Evolutionary conservation across 495 filamentous ascomycete species (phyloP), one percentile per base, ranked within the genome.

Genomic region (Aspergillus nanangensis): DNA sequence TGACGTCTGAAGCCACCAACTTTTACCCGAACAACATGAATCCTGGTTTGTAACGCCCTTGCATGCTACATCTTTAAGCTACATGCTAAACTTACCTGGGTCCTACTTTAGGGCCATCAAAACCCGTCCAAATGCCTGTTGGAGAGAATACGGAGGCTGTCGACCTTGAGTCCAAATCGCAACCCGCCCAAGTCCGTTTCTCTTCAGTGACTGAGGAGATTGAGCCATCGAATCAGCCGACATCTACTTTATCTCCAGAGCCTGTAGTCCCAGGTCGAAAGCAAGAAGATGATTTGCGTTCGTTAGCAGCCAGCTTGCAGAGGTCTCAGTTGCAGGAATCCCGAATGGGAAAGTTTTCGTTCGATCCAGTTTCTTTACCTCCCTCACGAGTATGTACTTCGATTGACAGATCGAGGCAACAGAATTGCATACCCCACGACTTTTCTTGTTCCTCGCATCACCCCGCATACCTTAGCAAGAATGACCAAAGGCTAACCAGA

Each of bases 331-430:
- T 93, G 47, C 90, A 95, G 63, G 82, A 87, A 55, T 77, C 79
- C 21, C 81, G 90, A n/a, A 79, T 91, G 66, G 85, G 82, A 50
- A 86, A 89, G 55, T 95, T 88, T 61, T 80, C 80, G 4, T 95
- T 90, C 62, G 90, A 95, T 53, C 83, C 90, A 19, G 77, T 94
- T 33, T 95, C 90, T 29, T 69, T 96, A 25, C 90, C 90, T n/a
- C 71, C 81, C 20, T 94, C 89, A 23, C 80, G 88, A 69, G 90
- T 92, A 81, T 60, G 87, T 78, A 49, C 47, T 14, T 39, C 17
- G 2, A 14, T 38, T 33, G 23, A 18, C 14, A 13, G 21, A 40
- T 18, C 25, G 25, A 29, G 20, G 15, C 15, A 18, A 11, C 5
- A 8, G 11, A 18, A 9, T 8, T 20, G 44, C 32, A 25, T 38